Conservation (phyloP, 768 basidiomycete genomes). For the Suillus hirtellus region DNA sequence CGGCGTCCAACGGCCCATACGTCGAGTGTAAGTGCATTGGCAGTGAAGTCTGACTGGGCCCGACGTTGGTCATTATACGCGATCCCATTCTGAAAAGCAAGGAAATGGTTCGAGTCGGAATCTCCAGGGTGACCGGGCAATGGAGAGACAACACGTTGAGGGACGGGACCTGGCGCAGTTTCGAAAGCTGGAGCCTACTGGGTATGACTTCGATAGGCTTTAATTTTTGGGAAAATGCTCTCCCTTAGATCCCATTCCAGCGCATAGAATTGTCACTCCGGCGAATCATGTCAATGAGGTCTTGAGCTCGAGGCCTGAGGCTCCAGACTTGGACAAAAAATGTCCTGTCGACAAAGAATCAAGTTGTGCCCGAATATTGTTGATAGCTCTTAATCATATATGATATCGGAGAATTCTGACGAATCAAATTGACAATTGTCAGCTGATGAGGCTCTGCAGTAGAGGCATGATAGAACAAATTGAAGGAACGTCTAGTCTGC, state of each 20-base stretch:
- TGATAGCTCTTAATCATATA: neutral
- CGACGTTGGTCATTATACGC: neutral
- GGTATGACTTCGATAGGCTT: neutral
- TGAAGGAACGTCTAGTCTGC: neutral
- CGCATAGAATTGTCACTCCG: neutral
- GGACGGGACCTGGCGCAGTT: neutral
- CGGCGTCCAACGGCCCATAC: neutral
- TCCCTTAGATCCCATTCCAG: neutral
- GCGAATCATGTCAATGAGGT: neutral
- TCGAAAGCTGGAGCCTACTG: neutral
- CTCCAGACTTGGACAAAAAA: neutral
- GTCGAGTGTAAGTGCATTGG: neutral
- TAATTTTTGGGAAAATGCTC: neutral
- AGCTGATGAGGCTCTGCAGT: neutral
- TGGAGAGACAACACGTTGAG: neutral
- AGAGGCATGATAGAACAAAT: neutral
- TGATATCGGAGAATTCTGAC: neutral
- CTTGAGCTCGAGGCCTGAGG: neutral
- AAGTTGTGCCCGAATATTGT: too few species aligned
- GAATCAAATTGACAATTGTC: neutral
- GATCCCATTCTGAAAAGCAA: neutral
- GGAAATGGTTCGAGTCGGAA: neutral
- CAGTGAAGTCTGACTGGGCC: neutral
- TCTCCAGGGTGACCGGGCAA: neutral
- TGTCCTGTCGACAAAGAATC: neutral